Conservation (phyloP, 78 protist species). For the Dictyostelium intermedium region DNA sequence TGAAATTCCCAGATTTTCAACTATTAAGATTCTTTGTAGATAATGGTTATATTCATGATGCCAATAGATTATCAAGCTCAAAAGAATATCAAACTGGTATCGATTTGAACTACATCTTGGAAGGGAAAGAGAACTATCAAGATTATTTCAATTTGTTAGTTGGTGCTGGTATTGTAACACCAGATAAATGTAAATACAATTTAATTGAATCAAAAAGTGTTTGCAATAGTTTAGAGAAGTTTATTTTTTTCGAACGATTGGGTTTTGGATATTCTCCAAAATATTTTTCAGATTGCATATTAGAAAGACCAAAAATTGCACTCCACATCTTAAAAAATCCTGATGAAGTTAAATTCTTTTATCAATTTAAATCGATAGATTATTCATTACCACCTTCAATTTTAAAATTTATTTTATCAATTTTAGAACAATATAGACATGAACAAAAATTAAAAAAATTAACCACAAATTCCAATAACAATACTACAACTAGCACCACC, state of each 20-base stretch:
- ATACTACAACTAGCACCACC: neutral
- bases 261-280: neutral
- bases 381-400: neutral
- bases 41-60: neutral
- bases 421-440: no score
- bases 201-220: neutral
- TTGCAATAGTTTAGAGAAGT: neutral
- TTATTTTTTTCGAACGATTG: neutral
- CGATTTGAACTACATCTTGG: neutral
- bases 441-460: neutral
- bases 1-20: neutral
- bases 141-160: neutral
- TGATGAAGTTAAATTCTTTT: neutral
- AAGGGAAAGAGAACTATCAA: neutral
- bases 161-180: neutral
- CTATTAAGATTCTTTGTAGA: neutral
- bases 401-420: neutral
- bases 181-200: neutral
- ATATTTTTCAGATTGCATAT: neutral
- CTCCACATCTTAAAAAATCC: neutral
- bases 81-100: neutral
- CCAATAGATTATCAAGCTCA: neutral
- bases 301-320: neutral
- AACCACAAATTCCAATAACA: neutral
- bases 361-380: neutral